Percentiles rank a stretch among this genome's conserved stretches.
Evolutionary conservation across 2,329 filamentous ascomycete genomes (phyloP).

Genomic region (Salinomyces thailandicus): DNA sequence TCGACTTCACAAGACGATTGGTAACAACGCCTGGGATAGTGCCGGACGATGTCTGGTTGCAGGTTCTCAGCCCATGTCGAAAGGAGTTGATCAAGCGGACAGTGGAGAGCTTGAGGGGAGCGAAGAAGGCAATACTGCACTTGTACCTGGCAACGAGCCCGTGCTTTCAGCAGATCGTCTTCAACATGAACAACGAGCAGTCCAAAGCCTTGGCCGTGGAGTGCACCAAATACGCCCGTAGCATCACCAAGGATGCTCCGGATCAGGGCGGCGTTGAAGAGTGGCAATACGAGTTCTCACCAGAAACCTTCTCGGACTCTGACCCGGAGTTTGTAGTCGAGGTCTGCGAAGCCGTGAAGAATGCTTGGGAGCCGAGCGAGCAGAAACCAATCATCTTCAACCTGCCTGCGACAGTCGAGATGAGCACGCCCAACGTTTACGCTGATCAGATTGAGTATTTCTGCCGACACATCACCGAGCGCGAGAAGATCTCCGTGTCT

Average conservation of each 20-base stretch:
- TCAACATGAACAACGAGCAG: slow-evolving; percentile 75
- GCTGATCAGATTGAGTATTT: slow-evolving; percentile 97
- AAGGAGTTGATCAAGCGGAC: slow-evolving; percentile 83
- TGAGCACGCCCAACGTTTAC: slow-evolving; percentile 89
- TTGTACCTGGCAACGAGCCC: slow-evolving; percentile 94
- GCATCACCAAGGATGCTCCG: slow-evolving; percentile 74
- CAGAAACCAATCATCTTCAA: slow-evolving; percentile 91
- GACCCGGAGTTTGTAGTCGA: slow-evolving; percentile 70
- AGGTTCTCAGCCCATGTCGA: slow-evolving; percentile 85
- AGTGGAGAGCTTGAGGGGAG: slow-evolving; percentile 75
- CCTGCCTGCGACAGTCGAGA: slow-evolving; percentile 88
- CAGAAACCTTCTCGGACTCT: slow-evolving; percentile 85
- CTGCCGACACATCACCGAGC: slow-evolving; percentile 70
- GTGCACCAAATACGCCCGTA: slow-evolving; percentile 77
- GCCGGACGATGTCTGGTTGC: slow-evolving; percentile 82
- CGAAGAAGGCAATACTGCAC: slow-evolving; percentile 90
- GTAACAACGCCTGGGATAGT: slow-evolving; percentile 74
- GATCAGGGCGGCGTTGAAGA: slow-evolving; percentile 42
- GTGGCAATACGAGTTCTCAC: slow-evolving; percentile 76
- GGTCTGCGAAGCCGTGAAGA: slow-evolving; percentile 88
- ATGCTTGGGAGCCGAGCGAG: slow-evolving; percentile 73
- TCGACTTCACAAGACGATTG: slow-evolving; percentile 81
- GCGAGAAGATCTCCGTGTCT: slow-evolving; percentile 79
- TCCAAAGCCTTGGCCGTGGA: slow-evolving; percentile 70
- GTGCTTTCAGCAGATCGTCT: slow-evolving; percentile 87